Conservation (phyloP, 257 asterid genomes). For the Solanum virginianum region DNA sequence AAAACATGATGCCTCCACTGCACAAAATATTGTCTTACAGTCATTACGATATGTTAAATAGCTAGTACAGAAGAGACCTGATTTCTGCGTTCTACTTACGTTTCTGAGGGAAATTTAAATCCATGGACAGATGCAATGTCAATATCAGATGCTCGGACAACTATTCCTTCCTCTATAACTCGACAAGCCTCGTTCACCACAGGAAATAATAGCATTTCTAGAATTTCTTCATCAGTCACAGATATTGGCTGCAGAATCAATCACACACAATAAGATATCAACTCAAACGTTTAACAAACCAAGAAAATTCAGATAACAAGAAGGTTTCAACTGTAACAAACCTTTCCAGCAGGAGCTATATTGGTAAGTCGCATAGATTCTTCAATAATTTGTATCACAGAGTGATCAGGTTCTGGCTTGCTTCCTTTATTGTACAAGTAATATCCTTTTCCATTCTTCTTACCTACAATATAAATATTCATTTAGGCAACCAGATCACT, state of each 20-base stretch:
- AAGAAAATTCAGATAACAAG: not conserved
- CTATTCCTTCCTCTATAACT: constrained; percentile 10
- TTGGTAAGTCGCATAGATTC: not conserved
- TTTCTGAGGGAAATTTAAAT: constrained; percentile 10
- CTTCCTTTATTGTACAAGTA: not conserved
- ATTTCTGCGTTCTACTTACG: not conserved
- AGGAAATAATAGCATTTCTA: constrained; percentile 15
- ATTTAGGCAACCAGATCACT: not conserved
- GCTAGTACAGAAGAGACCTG: not conserved
- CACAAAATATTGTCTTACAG: not conserved
- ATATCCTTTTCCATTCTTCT: constrained; percentile 1
- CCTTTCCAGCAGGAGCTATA: constrained; percentile 3
- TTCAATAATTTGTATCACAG: not conserved
- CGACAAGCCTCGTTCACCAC: constrained; percentile 22
- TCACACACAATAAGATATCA: not conserved
- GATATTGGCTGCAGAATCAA: not conserved
- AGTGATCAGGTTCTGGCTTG: not conserved
- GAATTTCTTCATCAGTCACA: not conserved
- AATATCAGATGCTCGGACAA: constrained; percentile 8
- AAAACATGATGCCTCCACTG: constrained; percentile 1
- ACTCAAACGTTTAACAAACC: not conserved
- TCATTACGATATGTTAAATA: not conserved
- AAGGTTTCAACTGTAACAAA: not conserved
- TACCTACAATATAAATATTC: not conserved
- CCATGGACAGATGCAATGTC: constrained; percentile 18